Percentiles rank a stretch among this genome's conserved stretches.
Conservation (phyloP, 2,329 filamentous ascomycete genomes). For the Verticillium dahliae region DNA sequence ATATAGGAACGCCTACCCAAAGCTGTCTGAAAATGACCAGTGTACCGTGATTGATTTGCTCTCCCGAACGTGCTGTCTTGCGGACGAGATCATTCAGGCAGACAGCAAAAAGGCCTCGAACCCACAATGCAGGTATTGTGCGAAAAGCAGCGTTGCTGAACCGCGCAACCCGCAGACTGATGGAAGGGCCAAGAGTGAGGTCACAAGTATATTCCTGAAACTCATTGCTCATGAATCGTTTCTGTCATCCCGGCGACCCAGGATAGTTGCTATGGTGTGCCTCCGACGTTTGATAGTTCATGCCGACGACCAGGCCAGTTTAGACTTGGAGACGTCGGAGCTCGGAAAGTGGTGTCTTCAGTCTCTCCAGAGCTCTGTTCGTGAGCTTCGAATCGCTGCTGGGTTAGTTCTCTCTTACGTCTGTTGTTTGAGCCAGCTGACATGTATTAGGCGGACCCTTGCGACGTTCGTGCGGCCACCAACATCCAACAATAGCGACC, state of each 20-base stretch:
- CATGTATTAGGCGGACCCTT: constrained; percentile 48
- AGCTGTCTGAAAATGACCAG: constrained; percentile 40
- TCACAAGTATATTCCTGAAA: constrained; percentile 37
- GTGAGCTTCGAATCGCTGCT: constrained; percentile 79
- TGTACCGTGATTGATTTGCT: constrained; percentile 48
- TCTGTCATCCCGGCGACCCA: constrained; percentile 48
- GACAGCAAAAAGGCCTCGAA: neutral
- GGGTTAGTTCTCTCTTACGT: constrained; percentile 40
- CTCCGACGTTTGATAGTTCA: constrained; percentile 66
- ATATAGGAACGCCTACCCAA: constrained; percentile 32
- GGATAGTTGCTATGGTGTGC: constrained; percentile 65
- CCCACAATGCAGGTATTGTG: neutral
- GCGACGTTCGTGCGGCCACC: constrained; percentile 53
- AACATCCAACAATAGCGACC: constrained; percentile 22
- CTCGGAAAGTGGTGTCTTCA: constrained; percentile 77
- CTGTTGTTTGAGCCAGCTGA: constrained; percentile 11
- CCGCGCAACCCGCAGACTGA: neutral
- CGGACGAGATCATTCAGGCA: constrained; percentile 29
- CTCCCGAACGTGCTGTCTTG: constrained; percentile 50
- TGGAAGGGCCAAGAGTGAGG: constrained; percentile 22
- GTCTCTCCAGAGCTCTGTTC: constrained; percentile 73
- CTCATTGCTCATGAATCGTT: constrained; percentile 40
- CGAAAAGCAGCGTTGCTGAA: neutral
- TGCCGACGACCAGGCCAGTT: constrained; percentile 51
- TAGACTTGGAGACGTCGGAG: constrained; percentile 57